phyloP scores from a whole-genome alignment of 257 asterid genomes.

The Lithospermum erythrorhizon region DNA sequence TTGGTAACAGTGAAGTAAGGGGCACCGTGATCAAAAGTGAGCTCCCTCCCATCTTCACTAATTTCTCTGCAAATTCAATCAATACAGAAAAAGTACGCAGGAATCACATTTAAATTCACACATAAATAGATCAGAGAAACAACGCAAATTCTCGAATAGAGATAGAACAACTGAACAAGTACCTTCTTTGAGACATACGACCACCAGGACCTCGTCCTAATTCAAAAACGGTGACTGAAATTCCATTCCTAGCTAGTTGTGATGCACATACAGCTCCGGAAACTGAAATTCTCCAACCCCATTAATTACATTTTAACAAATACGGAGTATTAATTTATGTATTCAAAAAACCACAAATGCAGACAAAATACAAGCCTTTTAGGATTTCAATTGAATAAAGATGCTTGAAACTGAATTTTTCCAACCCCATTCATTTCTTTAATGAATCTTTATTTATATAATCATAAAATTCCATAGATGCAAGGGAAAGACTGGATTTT shows the following conservation, averaged over 20 bases:
- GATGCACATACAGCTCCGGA: conserved; percentile 94
- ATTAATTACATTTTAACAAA: not conserved
- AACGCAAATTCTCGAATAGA: not conserved
- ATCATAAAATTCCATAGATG: too few relatives aligned
- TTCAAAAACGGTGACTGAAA: conserved; percentile 73
- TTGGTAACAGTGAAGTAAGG: conserved; percentile 53
- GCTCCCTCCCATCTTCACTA: conserved; percentile 73
- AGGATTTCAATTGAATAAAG: too few relatives aligned
- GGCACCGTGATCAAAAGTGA: conserved; percentile 75
- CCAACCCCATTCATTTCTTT: too few relatives aligned
- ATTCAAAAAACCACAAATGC: not conserved
- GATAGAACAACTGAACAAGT: not conserved
- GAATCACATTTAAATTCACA: not conserved
- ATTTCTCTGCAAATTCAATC: conserved; percentile 33
- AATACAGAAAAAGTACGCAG: not conserved
- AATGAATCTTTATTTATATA: too few relatives aligned
- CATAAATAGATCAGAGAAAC: not conserved
- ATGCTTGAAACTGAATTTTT: too few relatives aligned
- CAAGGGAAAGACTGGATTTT: too few relatives aligned
- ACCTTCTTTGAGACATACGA: conserved; percentile 95
- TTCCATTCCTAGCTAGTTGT: conserved; percentile 60
- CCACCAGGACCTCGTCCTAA: conserved; percentile 93
- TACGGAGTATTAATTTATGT: not conserved
- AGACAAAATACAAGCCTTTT: too few relatives aligned
- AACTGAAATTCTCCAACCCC: conserved; percentile 30